Conservation (phyloP, 805 yeast species). For the Saturnispora silvae region DNA sequence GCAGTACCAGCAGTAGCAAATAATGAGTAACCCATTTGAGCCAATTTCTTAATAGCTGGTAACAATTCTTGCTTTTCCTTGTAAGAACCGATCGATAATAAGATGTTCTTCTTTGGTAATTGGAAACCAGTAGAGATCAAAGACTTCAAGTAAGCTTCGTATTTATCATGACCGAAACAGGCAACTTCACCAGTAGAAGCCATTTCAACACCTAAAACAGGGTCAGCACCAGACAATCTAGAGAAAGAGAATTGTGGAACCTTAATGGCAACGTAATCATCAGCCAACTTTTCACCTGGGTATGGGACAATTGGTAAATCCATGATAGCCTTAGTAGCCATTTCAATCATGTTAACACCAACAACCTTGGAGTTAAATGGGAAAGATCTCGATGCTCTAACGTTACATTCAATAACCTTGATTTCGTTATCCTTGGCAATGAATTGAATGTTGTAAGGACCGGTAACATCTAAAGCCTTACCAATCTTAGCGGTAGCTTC, state of each 20-base stretch:
- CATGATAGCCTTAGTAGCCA: slow-evolving; percentile 93
- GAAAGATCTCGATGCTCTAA: slow-evolving; percentile 97
- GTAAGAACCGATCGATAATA: slow-evolving; percentile 90
- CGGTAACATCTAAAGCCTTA: slow-evolving; percentile 87
- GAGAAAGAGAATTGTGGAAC: slow-evolving; percentile 98
- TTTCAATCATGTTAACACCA: slow-evolving; percentile 91
- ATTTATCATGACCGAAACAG: slow-evolving; percentile 88
- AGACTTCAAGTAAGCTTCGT: slow-evolving; percentile 94
- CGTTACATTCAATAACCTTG: slow-evolving; percentile 97
- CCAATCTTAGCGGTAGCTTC: slow-evolving; percentile 92
- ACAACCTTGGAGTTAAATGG: slow-evolving; percentile 97
- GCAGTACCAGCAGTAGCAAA: slow-evolving; percentile 99
- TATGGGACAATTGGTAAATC: slow-evolving; percentile 82
- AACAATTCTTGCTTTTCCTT: slow-evolving; percentile 91
- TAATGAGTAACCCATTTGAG: slow-evolving; percentile 76
- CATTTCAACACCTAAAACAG: slow-evolving; percentile 97
- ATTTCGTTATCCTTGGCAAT: slow-evolving; percentile 57
- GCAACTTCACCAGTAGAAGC: slow-evolving; percentile 99
- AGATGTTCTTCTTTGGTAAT: slow-evolving; percentile 87
- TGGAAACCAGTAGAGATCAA: slow-evolving; percentile 91
- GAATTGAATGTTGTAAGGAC: slow-evolving; percentile 98
- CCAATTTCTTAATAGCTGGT: slow-evolving; percentile 73
- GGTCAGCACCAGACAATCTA: slow-evolving; percentile 95
- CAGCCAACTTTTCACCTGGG: slow-evolving; percentile 82
- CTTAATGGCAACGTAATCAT: slow-evolving; percentile 89